Percentiles rank a stretch among this genome's conserved stretches.
phyloP scores from a whole-genome alignment of 2,329 filamentous ascomycete genomes.

The Emmonsia crescens region DNA sequence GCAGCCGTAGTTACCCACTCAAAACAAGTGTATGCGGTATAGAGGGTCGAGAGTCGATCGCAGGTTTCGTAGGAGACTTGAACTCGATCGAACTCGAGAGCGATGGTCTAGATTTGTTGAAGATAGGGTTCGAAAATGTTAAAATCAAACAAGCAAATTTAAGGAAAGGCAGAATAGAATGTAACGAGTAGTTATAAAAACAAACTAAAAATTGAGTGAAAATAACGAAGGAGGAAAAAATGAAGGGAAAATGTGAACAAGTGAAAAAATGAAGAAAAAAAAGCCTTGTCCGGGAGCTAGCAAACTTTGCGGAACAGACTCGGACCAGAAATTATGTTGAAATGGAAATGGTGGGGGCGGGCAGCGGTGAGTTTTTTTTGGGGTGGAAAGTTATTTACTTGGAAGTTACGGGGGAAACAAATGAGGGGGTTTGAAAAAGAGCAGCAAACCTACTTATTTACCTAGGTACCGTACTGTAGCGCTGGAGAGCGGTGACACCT shows the following conservation, averaged over 20 bases:
- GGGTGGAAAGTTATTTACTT: background rate
- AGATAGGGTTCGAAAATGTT: background rate
- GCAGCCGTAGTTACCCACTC: background rate
- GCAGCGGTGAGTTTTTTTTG: background rate
- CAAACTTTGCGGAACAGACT: background rate
- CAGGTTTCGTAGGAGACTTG: background rate
- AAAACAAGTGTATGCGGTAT: background rate
- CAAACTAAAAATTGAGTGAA: background rate
- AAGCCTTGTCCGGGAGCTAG: background rate
- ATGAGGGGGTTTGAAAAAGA: background rate
- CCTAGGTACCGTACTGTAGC: no score
- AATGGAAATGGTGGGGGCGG: background rate
- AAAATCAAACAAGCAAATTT: background rate
- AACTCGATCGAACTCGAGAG: slow-evolving; percentile 2
- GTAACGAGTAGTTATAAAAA: background rate
- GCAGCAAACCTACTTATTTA: background rate
- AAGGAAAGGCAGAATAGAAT: background rate
- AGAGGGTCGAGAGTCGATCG: background rate
- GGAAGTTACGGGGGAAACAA: background rate
- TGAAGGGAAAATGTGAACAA: background rate
- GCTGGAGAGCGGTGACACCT: background rate
- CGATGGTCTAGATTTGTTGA: background rate
- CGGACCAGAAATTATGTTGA: background rate
- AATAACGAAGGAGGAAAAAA: background rate
- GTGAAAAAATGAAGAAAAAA: background rate